Base-by-base conservation (phyloP, 2,329 filamentous ascomycete species). In the Cladosporium sp. region DNA sequence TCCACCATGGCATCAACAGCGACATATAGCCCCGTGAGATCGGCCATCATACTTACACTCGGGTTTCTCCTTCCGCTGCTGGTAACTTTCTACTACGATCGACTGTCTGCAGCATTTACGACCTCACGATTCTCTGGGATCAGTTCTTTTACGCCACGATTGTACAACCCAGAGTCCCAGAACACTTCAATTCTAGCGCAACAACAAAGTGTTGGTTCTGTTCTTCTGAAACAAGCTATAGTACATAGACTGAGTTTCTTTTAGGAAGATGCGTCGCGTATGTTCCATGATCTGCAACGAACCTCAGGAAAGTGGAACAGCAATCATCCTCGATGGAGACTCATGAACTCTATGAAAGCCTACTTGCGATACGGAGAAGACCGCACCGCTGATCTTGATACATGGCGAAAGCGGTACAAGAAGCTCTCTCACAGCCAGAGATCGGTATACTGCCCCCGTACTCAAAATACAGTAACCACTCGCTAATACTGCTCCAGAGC, bases 311-410 rank as follows among this genome's bases (percentile, higher is more conserved):
- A 65, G 46, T 69, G 67, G 68, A 68, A 67, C 58, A 68, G 65
- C 53, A 67, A 70, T 14, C 66, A 68, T 5, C 88, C 91, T 0
- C 93, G 93, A 0, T 94, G 97, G 80, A 90, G 88, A 67, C 88
- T 93, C 65, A 84, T 96, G 7, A 87, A 92, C 35, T 91, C 88
- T 0, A 85, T 98, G 35, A 85, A 89, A 70, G 85, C 85, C 59
- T 86, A 94, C 18, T 93, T 97, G 74, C 58, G 57, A 18, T 70
- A 70, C n/a, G 61, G 66, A 10, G 50, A 66, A 44, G 65, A 67
- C 16, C 61, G 62, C 4, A 67, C 66, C 4, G 63, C 66, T 6
- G 67, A 70, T 55, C 65, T 70, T 23, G 64, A 67, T 33, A 65
- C 64, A 40, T 68, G 67, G 46, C 66, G 66, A 37, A 58, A 61